Base-by-base conservation (phyloP, 1,284 basidiomycete genomes). In the Cystobasidium pallidum region DNA sequence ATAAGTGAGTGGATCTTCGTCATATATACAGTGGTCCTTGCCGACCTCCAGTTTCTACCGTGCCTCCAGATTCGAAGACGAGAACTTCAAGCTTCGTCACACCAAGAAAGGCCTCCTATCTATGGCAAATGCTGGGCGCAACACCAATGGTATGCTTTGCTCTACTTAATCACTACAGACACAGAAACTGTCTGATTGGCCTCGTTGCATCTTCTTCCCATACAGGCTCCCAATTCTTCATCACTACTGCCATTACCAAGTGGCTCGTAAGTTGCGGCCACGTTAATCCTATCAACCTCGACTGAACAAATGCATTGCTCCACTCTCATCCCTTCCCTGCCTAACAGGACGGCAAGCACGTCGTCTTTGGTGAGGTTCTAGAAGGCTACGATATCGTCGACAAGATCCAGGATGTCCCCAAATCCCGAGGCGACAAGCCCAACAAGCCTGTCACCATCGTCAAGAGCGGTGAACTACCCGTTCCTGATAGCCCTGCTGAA, bases 341-440 rank as follows among this genome's bases (percentile, higher is more conserved):
- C 36, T 2, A 1, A 62, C 68, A 71, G 68, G 83, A 83, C 75
- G 80, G 81, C 75, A 80, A 79, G 70, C 82, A 83, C 78, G 90
- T 94, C 79, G 93, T 97, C 54, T 97, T 96, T 77, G 94, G 94
- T 73, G 87, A 88, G 77, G 90, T 96, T 70, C 76, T 95, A 57
- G 91, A 95, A 75, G 93, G 93, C 65, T 90, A 94, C 89, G 90
- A 94, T 75, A 82, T 95, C 74, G 85, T 96, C 45, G 80, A 83
- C 73, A 81, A 82, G 72, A 77, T 81, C 57, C 89, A 94, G 84
- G 84, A 88, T 74, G 86, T 89, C 47, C 77, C 86, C 26, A 93
- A 90, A 80, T 87, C 85, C 66, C 55, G 81, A 45, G 83, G 83
- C 72, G 91, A 95, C 82, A 87, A 86, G 73, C 93, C 93, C 47